phyloP scores from a whole-genome alignment of 1,139 yeast genomes.

The Komagataea norvegica region DNA sequence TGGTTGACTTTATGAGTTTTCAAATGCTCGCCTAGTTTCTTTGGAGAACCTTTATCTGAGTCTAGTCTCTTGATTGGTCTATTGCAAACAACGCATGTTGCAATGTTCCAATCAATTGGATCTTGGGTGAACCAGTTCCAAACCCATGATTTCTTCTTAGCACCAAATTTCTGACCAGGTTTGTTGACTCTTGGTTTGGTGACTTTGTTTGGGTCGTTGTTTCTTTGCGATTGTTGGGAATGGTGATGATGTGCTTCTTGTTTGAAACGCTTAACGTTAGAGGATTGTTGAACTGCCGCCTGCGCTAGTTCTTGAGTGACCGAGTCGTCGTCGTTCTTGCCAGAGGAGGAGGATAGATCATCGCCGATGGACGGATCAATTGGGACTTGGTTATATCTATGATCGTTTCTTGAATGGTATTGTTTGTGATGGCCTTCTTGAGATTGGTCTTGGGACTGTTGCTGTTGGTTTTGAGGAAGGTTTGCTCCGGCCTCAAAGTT shows the following conservation, averaged over 20 bases:
- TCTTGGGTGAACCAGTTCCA: constrained; percentile 61
- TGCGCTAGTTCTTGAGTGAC: constrained; percentile 20
- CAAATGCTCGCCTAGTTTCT: constrained; percentile 53
- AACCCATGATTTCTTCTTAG: constrained; percentile 57
- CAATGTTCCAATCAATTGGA: constrained; percentile 42
- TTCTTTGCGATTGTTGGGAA: neutral
- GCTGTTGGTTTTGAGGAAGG: constrained; percentile 11
- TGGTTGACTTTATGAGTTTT: constrained; percentile 48
- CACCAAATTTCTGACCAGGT: constrained; percentile 53
- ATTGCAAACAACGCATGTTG: constrained; percentile 52
- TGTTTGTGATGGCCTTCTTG: constrained; percentile 9
- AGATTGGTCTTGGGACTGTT: constrained; percentile 9
- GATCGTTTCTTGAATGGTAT: constrained; percentile 6
- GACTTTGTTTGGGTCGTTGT: constrained; percentile 6
- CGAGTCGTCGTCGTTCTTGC: constrained; percentile 14
- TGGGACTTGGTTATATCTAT: constrained; percentile 16
- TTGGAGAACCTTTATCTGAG: constrained; percentile 57
- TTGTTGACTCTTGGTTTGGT: constrained; percentile 31
- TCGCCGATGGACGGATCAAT: constrained; percentile 25
- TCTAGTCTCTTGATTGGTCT: constrained; percentile 43
- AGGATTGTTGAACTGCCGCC: constrained; percentile 21
- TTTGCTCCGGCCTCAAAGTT: constrained; percentile 11
- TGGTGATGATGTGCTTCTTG: constrained; percentile 2
- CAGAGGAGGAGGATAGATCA: constrained; percentile 13
- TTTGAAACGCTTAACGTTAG: constrained; percentile 7